Conservation (phyloP, 345 rosid genomes). For the Eucalyptus lansdowneana region DNA sequence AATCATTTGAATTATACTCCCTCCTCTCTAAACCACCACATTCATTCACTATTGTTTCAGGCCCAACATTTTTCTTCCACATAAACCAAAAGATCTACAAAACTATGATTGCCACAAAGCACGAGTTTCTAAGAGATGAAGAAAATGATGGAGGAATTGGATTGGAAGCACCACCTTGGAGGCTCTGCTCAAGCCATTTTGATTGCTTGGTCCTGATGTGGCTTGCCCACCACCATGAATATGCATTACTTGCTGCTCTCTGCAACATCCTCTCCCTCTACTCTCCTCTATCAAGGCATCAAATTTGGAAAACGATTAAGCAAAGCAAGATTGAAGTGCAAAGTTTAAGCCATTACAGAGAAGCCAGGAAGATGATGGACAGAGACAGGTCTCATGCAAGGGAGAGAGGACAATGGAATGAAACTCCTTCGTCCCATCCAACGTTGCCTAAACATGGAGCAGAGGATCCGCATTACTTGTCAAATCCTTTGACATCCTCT, state of each 20-base stretch:
- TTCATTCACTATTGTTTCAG: background rate
- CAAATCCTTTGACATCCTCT: constrained; percentile 7
- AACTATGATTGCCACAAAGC: background rate
- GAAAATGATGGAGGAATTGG: background rate
- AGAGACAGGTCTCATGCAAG: background rate
- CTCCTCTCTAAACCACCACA: background rate
- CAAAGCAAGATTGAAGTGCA: background rate
- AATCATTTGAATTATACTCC: background rate
- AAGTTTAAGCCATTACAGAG: background rate
- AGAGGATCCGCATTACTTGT: constrained; percentile 10
- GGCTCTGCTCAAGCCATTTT: constrained; percentile 41
- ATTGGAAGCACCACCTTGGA: constrained; percentile 13
- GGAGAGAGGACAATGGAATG: background rate
- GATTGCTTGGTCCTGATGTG: constrained; percentile 44
- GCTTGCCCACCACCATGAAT: constrained; percentile 56
- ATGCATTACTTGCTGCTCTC: constrained; percentile 40
- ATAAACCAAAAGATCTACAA: background rate
- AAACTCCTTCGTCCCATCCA: background rate
- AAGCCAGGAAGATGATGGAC: background rate
- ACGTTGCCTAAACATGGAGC: constrained; percentile 3
- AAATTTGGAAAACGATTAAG: background rate
- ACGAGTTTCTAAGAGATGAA: background rate
- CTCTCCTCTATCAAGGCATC: background rate
- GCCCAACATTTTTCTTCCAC: background rate
- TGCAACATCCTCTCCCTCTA: constrained; percentile 9